Conservation (phyloP, 495 filamentous ascomycete species). For the Parmelia sp. region DNA sequence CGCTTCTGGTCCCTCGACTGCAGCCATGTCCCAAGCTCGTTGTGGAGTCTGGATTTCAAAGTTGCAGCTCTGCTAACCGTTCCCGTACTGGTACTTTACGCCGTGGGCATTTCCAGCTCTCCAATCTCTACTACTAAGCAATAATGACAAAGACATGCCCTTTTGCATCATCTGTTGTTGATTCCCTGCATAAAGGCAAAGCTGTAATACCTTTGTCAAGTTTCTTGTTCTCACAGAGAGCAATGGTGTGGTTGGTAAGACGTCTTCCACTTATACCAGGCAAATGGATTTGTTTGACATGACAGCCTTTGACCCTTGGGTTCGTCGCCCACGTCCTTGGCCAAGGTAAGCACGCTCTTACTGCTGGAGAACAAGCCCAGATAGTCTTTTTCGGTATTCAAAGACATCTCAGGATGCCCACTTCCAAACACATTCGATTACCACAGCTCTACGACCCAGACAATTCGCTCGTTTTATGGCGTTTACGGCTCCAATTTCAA, state of each 20-base stretch:
- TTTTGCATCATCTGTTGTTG: not conserved
- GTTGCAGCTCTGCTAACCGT: not conserved
- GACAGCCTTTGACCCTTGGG: not conserved
- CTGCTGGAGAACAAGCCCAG: not conserved
- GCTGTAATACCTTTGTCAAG: not conserved
- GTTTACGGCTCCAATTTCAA: not conserved
- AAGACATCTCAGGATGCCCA: not conserved
- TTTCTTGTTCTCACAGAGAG: not conserved
- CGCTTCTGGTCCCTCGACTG: too few relatives aligned
- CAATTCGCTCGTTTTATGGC: not conserved
- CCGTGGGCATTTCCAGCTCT: not conserved
- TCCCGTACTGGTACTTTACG: not conserved
- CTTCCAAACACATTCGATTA: not conserved
- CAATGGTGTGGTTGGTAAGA: not conserved
- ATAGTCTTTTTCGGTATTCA: not conserved
- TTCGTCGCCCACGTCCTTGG: constrained; percentile 2
- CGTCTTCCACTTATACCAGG: not conserved
- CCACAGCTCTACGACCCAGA: not conserved
- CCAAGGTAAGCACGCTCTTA: not conserved
- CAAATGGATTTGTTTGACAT: not conserved
- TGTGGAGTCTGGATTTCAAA: too few relatives aligned
- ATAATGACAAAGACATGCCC: not conserved
- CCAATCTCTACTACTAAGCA: not conserved
- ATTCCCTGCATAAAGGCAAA: not conserved
- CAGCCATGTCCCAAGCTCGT: too few relatives aligned